phyloP scores from a whole-genome alignment of 257 asterid genomes.

The Solanum ahanhuiri region DNA sequence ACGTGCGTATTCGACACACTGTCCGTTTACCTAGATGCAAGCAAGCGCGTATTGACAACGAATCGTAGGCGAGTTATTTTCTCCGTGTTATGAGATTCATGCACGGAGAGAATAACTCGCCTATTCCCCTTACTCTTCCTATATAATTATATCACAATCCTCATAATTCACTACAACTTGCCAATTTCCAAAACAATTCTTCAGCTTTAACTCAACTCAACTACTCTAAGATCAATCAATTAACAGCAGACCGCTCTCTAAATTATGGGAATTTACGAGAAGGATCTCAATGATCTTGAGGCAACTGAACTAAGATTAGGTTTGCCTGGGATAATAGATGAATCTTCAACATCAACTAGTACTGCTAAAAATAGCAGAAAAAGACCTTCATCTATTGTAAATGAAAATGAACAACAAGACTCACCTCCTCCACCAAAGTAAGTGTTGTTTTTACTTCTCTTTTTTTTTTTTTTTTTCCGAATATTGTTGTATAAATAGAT shows the following conservation, averaged over 20 bases:
- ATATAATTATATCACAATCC: conserved; percentile 6
- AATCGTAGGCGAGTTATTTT: not conserved
- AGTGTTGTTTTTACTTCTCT: conserved; percentile 8
- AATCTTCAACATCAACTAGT: conserved; percentile 5
- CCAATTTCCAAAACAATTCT: not conserved
- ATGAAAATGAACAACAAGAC: conserved; percentile 2
- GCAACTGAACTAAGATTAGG: conserved; percentile 73
- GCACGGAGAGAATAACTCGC: conserved; percentile 6
- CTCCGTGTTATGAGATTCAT: conserved; percentile 1
- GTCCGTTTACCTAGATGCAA: not conserved
- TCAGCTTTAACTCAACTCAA: too few species aligned
- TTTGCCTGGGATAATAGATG: conserved; percentile 54
- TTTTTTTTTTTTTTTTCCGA: not conserved
- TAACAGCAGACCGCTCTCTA: not conserved
- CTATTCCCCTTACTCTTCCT: not conserved
- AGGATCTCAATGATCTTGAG: conserved; percentile 38
- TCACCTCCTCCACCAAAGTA: conserved; percentile 46
- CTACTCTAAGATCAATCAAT: not conserved
- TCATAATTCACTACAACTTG: conserved; percentile 6
- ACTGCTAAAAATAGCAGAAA: conserved; percentile 25
- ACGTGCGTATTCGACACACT: not conserved
- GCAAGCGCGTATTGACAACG: not conserved
- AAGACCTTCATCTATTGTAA: conserved; percentile 30
- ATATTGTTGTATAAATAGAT: conserved; percentile 28
- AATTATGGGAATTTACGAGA: conserved; percentile 9